Conservation (phyloP, 2,329 filamentous ascomycete genomes). For the Neofusicoccum umdonicola region DNA sequence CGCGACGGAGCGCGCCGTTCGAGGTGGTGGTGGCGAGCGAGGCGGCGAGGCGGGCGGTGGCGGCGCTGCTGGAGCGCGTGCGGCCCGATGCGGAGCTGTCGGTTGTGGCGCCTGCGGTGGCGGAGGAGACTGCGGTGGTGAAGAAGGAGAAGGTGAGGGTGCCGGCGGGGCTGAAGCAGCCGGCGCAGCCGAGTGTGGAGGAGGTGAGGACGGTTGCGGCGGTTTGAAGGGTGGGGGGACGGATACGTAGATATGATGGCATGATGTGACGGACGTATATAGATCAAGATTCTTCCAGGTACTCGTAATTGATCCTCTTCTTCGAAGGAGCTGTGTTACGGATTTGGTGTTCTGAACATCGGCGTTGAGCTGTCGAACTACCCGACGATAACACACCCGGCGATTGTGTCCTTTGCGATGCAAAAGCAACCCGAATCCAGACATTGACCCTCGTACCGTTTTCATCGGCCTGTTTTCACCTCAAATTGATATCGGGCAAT, state of each 20-base stretch:
- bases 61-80: not conserved
- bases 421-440: too few species aligned
- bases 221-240: not conserved
- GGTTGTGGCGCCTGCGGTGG: not conserved
- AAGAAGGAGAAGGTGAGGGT: not conserved
- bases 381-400: not conserved
- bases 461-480: too few species aligned
- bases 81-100: not conserved
- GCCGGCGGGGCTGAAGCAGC: not conserved
- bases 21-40: not conserved
- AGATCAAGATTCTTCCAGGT: not conserved
- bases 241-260: not conserved
- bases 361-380: not conserved
- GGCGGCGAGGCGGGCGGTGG: not conserved
- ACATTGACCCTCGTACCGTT: too few species aligned
- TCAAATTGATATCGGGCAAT: too few species aligned
- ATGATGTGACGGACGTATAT: not conserved
- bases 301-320: not conserved
- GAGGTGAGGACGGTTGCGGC: not conserved
- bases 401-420: not conserved
- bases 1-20: constrained; percentile 17
- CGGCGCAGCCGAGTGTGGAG: not conserved
- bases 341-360: not conserved
- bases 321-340: too few species aligned
- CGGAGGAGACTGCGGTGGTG: not conserved